phyloP scores from a whole-genome alignment of 2,329 filamentous ascomycete genomes.

The Apiospora pterosperma region DNA sequence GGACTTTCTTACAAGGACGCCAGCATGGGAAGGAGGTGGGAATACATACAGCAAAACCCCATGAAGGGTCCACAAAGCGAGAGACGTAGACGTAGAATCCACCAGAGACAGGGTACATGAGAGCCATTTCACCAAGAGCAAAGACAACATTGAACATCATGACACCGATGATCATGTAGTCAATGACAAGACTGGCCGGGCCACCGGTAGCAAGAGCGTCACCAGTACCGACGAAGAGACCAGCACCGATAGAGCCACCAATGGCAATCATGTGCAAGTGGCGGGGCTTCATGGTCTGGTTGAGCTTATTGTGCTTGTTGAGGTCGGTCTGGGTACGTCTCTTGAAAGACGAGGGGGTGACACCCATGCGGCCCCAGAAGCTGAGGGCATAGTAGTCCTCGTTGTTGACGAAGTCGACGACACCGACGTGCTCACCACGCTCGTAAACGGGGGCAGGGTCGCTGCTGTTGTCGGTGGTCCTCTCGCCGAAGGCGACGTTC shows the following conservation, averaged over 20 bases:
- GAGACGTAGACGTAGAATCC: slow-evolving; percentile 81
- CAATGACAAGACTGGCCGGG: slow-evolving; percentile 67
- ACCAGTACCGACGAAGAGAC: slow-evolving; percentile 68
- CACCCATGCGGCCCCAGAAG: slow-evolving; percentile 6
- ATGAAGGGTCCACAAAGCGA: slow-evolving; percentile 74
- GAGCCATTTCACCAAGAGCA: slow-evolving; percentile 78
- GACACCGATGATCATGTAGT: slow-evolving; percentile 65
- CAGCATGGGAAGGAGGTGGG: background rate
- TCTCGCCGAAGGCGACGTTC: slow-evolving; percentile 3
- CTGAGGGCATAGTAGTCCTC: slow-evolving; percentile 1
- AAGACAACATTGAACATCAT: slow-evolving; percentile 81
- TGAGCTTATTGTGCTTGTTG: slow-evolving; percentile 6
- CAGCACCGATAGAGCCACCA: slow-evolving; percentile 71
- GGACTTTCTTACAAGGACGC: slow-evolving; percentile 39
- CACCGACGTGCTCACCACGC: background rate
- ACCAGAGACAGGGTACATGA: slow-evolving; percentile 73
- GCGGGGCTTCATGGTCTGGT: slow-evolving; percentile 22
- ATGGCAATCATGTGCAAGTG: slow-evolving; percentile 64
- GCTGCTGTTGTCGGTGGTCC: slow-evolving; percentile 1
- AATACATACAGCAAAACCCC: slow-evolving; percentile 70
- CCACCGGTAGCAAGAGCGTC: slow-evolving; percentile 50
- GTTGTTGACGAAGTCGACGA: slow-evolving; percentile 4
- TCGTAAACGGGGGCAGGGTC: background rate
- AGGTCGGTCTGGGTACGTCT: background rate
- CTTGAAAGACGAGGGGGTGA: slow-evolving; percentile 4